phyloP scores from a whole-genome alignment of 495 filamentous ascomycete species.

The Acidiella bohemica region DNA sequence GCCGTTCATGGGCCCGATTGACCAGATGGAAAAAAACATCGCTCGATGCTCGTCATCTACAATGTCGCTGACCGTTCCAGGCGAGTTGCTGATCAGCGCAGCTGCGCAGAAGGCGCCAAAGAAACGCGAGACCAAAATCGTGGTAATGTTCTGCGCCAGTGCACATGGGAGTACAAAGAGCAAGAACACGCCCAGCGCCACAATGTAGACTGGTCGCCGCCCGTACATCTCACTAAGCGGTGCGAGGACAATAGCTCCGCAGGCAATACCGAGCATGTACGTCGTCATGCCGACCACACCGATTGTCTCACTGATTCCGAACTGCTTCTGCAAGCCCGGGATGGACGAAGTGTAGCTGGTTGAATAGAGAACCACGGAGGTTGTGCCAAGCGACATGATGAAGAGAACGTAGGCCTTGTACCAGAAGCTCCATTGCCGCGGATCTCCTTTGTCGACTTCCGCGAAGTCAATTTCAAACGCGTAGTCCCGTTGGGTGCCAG shows the following conservation, averaged over 20 bases:
- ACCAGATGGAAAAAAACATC: constrained; percentile 60
- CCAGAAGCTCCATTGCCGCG: constrained; percentile 58
- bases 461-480: constrained; percentile 67
- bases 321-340: constrained; percentile 53
- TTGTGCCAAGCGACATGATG: constrained; percentile 57
- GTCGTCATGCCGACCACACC: constrained; percentile 67
- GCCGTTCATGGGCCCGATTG: constrained; percentile 67
- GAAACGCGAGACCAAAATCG: constrained; percentile 57
- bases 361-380: constrained; percentile 69
- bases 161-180: constrained; percentile 60
- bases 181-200: constrained; percentile 46
- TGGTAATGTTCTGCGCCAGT: constrained; percentile 47
- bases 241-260: constrained; percentile 59
- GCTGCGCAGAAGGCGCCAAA: constrained; percentile 65
- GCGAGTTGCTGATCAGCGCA: constrained; percentile 67
- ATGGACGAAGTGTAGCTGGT: constrained; percentile 67
- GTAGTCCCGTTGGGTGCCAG: constrained; percentile 30
- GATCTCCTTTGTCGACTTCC: constrained; percentile 51
- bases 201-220: constrained; percentile 56
- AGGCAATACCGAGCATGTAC: constrained; percentile 61
- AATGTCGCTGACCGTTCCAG: constrained; percentile 74
- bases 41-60: constrained; percentile 55
- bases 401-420: constrained; percentile 52
- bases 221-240: constrained; percentile 70
- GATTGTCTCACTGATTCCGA: constrained; percentile 42